phyloP scores from a whole-genome alignment of 2,329 filamentous ascomycete genomes.

The Aureobasidium uvarum region DNA sequence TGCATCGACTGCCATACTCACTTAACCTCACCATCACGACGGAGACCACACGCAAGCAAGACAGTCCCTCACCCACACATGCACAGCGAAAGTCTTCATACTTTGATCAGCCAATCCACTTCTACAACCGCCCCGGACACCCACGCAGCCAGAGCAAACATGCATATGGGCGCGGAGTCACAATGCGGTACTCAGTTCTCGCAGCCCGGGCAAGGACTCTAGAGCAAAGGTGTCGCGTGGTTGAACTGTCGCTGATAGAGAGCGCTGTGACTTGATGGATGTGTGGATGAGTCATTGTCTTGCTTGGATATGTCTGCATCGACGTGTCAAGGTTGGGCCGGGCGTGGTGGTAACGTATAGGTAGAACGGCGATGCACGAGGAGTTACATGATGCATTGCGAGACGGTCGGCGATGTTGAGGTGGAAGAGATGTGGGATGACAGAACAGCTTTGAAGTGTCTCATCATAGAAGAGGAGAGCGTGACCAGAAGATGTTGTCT shows the following conservation, averaged over 20 bases:
- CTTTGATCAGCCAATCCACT: background rate
- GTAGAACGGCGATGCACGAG: background rate
- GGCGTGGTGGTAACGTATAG: background rate
- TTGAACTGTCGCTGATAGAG: background rate
- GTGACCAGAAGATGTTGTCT: background rate
- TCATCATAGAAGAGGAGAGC: background rate
- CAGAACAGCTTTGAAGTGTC: background rate
- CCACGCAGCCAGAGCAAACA: background rate
- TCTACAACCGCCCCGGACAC: slow-evolving; percentile 2
- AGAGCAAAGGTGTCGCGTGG: background rate
- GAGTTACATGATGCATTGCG: background rate
- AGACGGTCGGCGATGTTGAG: background rate
- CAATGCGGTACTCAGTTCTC: background rate
- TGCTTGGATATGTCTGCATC: background rate
- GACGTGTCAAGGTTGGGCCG: background rate
- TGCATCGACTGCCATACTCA: background rate
- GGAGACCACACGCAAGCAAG: background rate
- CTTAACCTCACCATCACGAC: background rate
- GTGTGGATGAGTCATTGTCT: background rate
- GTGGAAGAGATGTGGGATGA: background rate
- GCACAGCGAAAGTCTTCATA: background rate
- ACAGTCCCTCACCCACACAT: background rate
- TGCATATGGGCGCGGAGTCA: background rate
- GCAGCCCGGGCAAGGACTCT: background rate
- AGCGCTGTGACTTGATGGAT: background rate